Evolutionary conservation across 1,284 basidiomycete species (phyloP), one percentile per base, ranked within the genome.

Genomic region (Anthracocystis walkeri): DNA sequence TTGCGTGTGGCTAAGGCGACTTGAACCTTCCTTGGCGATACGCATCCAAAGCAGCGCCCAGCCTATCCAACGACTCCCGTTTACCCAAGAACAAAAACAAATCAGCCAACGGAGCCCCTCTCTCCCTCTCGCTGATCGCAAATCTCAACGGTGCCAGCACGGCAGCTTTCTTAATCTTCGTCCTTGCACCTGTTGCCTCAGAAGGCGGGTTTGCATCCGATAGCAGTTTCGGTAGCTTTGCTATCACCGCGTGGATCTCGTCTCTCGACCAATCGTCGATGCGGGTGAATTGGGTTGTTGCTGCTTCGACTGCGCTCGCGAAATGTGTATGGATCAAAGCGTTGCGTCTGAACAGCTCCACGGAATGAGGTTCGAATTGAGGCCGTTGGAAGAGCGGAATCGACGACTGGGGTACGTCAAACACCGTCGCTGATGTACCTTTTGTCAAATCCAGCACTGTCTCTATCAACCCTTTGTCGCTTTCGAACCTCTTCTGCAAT

Each of bases 81-180:
- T 38, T 40, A 3, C 75, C 75, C 16, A 78, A 40, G 45, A 75
- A 67, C 18, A 54, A 23, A n/a, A 78, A 48, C 21, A 75, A 40
- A n/a, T 75, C 68, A 6, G 65, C 75, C 10, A 78, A 33, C 0
- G 72, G 73, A 1, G 75, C 59, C 16, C 75, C 75, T 46, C 46
- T 33, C 10, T 67, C 46, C 20, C 48, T 45, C 14, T 53, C 73
- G 38, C 57, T 68, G 46, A 78, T 55, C 6, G 67, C 73, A 25
- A 76, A 71, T 20, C 76, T 41, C 14, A 78, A 49, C 12, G 76
- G 75, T 0, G 64, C 66, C 11, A 76, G 31, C n/a, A 78, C 51
- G 4, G 62, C 62, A 1, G 72, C 52, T 48, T 76, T 76, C 20
- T 75, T 75, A 29, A 75, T 48, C 21, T 70, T 75, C 8, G 50